Conservation (phyloP, 768 basidiomycete genomes). For the Suillus tomentosus region DNA sequence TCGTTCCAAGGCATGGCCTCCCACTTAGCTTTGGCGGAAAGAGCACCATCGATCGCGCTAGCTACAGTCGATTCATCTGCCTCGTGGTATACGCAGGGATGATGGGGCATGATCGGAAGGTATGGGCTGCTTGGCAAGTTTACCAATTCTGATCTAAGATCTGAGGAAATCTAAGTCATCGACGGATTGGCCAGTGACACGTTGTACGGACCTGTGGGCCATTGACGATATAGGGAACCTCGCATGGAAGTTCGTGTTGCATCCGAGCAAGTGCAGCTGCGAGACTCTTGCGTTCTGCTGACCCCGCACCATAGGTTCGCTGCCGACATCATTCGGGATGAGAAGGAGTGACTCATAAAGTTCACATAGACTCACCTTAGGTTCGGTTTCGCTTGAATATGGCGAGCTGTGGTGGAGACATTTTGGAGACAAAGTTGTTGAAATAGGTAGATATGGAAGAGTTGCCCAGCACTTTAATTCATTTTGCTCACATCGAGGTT, state of each 20-base stretch:
- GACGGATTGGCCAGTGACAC: not conserved
- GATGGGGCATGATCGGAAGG: slow-evolving; percentile 82
- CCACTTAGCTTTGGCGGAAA: slow-evolving; percentile 87
- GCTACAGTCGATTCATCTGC: slow-evolving; percentile 76
- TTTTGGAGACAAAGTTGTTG: slow-evolving; percentile 35
- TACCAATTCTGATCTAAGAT: slow-evolving; percentile 76
- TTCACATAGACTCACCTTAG: slow-evolving; percentile 63
- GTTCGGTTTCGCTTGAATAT: slow-evolving; percentile 92
- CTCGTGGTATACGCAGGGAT: slow-evolving; percentile 85
- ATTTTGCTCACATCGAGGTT: no score
- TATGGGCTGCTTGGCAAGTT: slow-evolving; percentile 74
- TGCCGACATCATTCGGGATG: slow-evolving; percentile 29
- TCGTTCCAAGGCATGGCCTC: slow-evolving; percentile 96
- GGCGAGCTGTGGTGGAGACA: slow-evolving; percentile 78
- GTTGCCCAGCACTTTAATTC: not conserved
- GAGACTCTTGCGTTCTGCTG: slow-evolving; percentile 72
- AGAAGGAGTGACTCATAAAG: no score
- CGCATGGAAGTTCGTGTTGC: slow-evolving; percentile 82
- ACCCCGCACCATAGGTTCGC: no score
- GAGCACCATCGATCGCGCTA: slow-evolving; percentile 83
- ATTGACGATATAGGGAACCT: slow-evolving; percentile 91
- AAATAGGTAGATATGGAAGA: not conserved
- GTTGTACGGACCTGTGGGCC: slow-evolving; percentile 69
- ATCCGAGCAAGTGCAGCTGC: slow-evolving; percentile 76
- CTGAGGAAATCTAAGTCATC: slow-evolving; percentile 1